Percentiles rank a stretch among this genome's conserved stretches.
Conservation (phyloP, 139 green algal genomes). For the Coccomyxa sp. region DNA sequence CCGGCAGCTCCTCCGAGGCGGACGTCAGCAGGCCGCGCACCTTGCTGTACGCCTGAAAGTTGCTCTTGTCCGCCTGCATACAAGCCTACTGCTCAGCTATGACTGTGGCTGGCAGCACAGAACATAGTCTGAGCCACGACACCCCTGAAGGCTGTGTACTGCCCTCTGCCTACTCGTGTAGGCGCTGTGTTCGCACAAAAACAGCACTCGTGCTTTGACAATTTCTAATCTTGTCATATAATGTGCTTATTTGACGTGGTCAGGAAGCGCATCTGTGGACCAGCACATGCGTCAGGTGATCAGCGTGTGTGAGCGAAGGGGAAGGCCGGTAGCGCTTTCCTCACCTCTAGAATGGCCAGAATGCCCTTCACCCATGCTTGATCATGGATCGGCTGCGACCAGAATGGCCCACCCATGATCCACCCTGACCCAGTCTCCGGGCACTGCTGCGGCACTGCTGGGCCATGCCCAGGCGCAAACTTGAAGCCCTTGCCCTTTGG, state of each 20-base stretch:
- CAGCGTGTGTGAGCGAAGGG: too few species aligned
- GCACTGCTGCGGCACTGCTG: conserved; percentile 62
- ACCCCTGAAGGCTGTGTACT: too few species aligned
- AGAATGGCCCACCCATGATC: conserved; percentile 93
- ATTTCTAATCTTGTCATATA: too few species aligned
- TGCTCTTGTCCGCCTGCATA: conserved; percentile 22
- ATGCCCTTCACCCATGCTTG: conserved; percentile 53
- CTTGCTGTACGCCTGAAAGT: conserved; percentile 50
- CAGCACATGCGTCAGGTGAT: neutral
- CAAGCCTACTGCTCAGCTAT: too few species aligned
- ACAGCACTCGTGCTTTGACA: too few species aligned
- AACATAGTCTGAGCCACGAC: too few species aligned
- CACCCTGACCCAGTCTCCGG: conserved; percentile 67
- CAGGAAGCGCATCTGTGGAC: too few species aligned
- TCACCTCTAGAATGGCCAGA: conserved; percentile 29
- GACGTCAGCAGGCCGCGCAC: conserved; percentile 73
- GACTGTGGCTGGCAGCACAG: too few species aligned
- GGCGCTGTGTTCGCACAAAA: too few species aligned
- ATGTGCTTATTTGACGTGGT: too few species aligned
- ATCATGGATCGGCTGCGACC: conserved; percentile 87
- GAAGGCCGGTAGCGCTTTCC: neutral
- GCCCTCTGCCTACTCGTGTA: too few species aligned
- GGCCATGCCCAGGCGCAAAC: conserved; percentile 52
- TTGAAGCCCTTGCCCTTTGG: conserved; percentile 40
- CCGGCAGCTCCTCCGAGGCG: conserved; percentile 74